phyloP scores from a whole-genome alignment of 768 basidiomycete species.

The Lentinus tigrinus region DNA sequence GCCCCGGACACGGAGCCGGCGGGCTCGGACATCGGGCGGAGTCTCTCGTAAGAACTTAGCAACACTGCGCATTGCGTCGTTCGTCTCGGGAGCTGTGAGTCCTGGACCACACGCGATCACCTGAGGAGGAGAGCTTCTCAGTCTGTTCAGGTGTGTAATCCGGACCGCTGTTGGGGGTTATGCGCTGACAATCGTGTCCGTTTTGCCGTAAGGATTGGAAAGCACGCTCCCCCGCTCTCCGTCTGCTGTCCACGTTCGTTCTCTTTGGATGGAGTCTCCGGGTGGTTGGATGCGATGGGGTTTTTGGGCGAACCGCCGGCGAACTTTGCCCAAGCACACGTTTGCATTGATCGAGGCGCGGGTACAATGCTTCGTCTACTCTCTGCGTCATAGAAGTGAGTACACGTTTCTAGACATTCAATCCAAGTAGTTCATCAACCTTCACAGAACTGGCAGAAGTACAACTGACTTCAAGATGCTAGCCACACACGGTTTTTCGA shows the following conservation, averaged over 20 bases:
- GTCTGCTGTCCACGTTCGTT: neutral
- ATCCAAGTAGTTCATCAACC: neutral
- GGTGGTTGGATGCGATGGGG: neutral
- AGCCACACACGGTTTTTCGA: too few species aligned
- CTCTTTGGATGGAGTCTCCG: neutral
- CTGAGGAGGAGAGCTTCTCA: neutral
- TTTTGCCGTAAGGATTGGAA: neutral
- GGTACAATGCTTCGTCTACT: too few species aligned
- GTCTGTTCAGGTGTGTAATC: neutral
- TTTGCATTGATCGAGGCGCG: neutral
- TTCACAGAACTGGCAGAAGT: neutral
- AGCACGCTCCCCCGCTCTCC: neutral
- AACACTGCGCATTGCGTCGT: neutral
- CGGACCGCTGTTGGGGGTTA: neutral
- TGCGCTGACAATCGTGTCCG: neutral
- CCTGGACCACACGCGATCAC: neutral
- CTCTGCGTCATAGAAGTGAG: neutral
- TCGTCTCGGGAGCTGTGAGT: neutral
- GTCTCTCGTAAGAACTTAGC: neutral
- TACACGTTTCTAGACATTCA: neutral
- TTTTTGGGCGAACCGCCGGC: neutral
- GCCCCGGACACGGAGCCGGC: neutral
- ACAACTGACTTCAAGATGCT: neutral
- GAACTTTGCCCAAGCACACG: neutral
- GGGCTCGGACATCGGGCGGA: neutral